Evolutionary conservation across 2,329 filamentous ascomycete species (phyloP), one percentile per base, ranked within the genome.

Genomic region (Coniella vitis): DNA sequence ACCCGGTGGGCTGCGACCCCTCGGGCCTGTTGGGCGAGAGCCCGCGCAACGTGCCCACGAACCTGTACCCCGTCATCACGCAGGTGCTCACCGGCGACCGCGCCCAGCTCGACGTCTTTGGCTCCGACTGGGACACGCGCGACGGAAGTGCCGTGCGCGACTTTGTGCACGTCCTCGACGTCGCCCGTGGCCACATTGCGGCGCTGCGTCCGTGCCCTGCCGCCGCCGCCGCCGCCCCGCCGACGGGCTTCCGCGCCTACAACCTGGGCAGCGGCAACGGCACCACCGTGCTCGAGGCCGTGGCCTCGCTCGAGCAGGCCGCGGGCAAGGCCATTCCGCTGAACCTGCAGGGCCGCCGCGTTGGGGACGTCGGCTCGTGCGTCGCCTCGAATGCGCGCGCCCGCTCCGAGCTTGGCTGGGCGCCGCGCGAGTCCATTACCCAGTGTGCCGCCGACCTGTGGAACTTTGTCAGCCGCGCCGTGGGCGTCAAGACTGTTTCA

Each of bases 131-230:
- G 74, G 72, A 81, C 48, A 85, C 82, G 0, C 66, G 70, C 4
- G 82, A 86, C 56, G 81, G 82, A 14, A 84, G 81, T 0, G 79
- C 80, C 1, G 72, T 85, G 36, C 76, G 82, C 37, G 82, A 86
- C 61, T 86, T 83, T 58, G 83, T 85, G 54, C 81, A 85, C 56
- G 81, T 84, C 34, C 76, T 74, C 14, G 82, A 85, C 61, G 71
- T 86, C 38, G 81, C 81, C 5, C 69, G 75, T 37, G 81, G 78
- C 4, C 82, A 86, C 62, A 73, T 84, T 34, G 78, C 81, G 7
- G 82, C 82, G 2, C 66, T 83, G 19, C 49, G 59, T 14, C 58
- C 68, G 22, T 31, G 22, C n/a, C 22, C 22, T 16, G 7, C 38
- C 8, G 10, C 39, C 53, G 43, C 25, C 21, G 42, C 47, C 53